A percentile compares a stretch with the other conserved stretches of the same genome.
Evolutionary conservation across 1,284 basidiomycete genomes (phyloP).

Genomic region (Malassezia caprae): DNA sequence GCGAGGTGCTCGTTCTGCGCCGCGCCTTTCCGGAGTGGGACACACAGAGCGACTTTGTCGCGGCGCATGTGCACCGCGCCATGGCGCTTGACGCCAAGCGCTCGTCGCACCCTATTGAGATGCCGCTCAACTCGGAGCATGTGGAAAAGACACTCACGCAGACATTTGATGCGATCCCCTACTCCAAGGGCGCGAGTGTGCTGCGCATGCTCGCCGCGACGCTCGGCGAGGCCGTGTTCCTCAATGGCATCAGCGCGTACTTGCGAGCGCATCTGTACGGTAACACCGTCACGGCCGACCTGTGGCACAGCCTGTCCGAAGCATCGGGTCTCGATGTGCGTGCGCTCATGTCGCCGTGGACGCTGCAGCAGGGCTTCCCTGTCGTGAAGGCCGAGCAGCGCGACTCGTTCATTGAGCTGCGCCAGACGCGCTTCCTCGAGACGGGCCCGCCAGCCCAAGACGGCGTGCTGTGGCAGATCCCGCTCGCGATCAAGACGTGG

Average conservation of each 20-base stretch:
- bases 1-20: slow-evolving; percentile 78
- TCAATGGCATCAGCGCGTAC: slow-evolving; percentile 61
- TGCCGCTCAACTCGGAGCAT: slow-evolving; percentile 52
- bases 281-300: slow-evolving; percentile 72
- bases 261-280: slow-evolving; percentile 70
- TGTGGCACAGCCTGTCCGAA: slow-evolving; percentile 78
- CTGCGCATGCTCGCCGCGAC: slow-evolving; percentile 72
- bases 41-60: slow-evolving; percentile 53
- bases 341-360: slow-evolving; percentile 82
- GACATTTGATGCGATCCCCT: slow-evolving; percentile 31
- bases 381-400: slow-evolving; percentile 78
- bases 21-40: slow-evolving; percentile 52
- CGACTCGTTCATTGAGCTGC: slow-evolving; percentile 51
- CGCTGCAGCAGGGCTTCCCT: slow-evolving; percentile 65
- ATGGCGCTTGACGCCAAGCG: slow-evolving; percentile 72
- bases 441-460: slow-evolving; percentile 65
- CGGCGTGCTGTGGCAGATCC: slow-evolving; percentile 82
- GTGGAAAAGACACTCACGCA: slow-evolving; percentile 30
- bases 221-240: slow-evolving; percentile 66
- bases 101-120: slow-evolving; percentile 87
- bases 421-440: slow-evolving; percentile 86
- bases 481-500: slow-evolving; percentile 57
- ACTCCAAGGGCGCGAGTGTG: slow-evolving; percentile 55
- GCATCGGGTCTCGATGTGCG: slow-evolving; percentile 68
- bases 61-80: slow-evolving; percentile 54